phyloP scores from a whole-genome alignment of 2,329 filamentous ascomycete genomes.

The Epichloe festucae region DNA sequence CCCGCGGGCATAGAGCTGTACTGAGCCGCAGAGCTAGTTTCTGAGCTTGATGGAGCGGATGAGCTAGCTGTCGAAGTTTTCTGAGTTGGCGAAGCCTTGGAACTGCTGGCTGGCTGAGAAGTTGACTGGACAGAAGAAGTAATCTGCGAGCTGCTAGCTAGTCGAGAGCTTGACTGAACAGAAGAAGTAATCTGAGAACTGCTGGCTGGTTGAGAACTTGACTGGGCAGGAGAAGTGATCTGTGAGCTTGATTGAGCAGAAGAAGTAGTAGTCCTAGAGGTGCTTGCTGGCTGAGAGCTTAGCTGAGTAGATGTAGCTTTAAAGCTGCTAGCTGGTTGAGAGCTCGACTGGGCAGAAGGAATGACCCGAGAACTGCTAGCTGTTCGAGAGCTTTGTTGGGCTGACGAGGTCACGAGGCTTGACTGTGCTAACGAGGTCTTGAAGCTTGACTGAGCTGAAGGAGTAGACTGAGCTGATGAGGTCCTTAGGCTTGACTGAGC shows the following conservation, averaged over 20 bases:
- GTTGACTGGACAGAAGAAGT: not conserved
- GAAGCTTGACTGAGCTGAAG: not conserved
- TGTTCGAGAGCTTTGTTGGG: not conserved
- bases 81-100: not conserved
- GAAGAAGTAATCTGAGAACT: not conserved
- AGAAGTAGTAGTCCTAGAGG: not conserved
- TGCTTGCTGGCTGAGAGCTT: not conserved
- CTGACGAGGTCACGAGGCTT: not conserved
- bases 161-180: not conserved
- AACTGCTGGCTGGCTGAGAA: not conserved
- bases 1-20: not conserved
- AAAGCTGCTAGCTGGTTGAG: not conserved
- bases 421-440: not conserved
- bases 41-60: not conserved
- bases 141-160: not conserved
- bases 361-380: not conserved
- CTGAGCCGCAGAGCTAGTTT: not conserved
- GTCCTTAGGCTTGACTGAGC: too few relatives aligned
- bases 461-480: not conserved
- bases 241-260: not conserved
- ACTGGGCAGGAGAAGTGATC: not conserved
- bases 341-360: not conserved
- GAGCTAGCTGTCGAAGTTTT: not conserved
- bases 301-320: not conserved
- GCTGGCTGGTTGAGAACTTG: not conserved